Evolutionary conservation across 495 filamentous ascomycete species (phyloP), one percentile per base, ranked within the genome.

Genomic region (Darksidea phi): DNA sequence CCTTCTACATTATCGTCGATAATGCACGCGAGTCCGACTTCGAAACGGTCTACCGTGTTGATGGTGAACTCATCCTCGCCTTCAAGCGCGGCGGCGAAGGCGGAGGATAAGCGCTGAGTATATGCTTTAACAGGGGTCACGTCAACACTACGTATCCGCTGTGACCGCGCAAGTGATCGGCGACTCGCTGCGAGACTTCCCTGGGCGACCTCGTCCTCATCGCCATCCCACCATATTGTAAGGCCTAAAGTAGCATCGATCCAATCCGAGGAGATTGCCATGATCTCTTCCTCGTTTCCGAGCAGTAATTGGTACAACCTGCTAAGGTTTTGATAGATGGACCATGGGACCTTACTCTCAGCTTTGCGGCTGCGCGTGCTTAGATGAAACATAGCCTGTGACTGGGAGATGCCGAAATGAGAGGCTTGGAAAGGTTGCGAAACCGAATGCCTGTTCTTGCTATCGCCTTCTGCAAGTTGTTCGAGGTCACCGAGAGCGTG

Each of bases 211-310:
- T 79, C 76, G 17, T 86, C 79, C 52, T 86, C 84, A 15, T 88
- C 82, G 36, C 91, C 88, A 71, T 91, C 85, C 90, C 91, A 95
- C 91, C 91, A 96, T 0, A 86, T 84, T 10, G 90, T 87, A 46
- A 95, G 73, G 3, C 84, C 86, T 48, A 95, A 73, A 1, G 87
- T 86, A 0, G 90, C 90, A 73, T 97, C 92, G 46, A 91, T 79
- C 91, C 91, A 97, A 71, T 94, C 90, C 64, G 88, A 80, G 10
- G 90, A 78, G 47, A 80, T 75, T 32, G 81, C 79, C 36, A 91
- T 76, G 61, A 95, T 89, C 12, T 89, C 84, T 10, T 79, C 75
- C 11, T 81, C 73, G 46, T 85, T 80, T 20, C 92, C 91, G 1
- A 90, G 81, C 7, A 94, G 73, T 36, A 91, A 83, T 15, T 83